These are phyloP conservation scores for Talaromyces sp. DNA, from an alignment of 2,329 filamentous ascomycete species.

Conservation along the genomic window DNA sequence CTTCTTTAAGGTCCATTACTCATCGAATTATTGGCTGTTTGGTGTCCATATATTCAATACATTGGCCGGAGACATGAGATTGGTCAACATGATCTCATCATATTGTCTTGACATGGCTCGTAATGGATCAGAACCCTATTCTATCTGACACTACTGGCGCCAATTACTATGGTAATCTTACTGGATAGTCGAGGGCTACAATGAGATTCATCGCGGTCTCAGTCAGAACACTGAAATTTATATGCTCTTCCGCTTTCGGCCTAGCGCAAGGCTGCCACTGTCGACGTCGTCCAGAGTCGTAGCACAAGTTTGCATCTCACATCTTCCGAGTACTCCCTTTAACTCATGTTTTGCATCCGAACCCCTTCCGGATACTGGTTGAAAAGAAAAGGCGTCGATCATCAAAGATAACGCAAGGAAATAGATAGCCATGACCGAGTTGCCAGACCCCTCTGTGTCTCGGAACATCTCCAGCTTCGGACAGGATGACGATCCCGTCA, in stretches of 20 bases:
- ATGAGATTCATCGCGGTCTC: neutral
- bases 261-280: neutral
- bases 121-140: neutral
- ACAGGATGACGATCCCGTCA: conserved; percentile 18
- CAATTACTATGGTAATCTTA: too few species aligned
- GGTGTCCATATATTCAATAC: neutral
- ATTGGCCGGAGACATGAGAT: conserved; percentile 1
- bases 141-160: neutral
- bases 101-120: neutral
- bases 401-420: neutral
- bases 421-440: neutral
- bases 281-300: neutral
- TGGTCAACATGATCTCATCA: neutral
- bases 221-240: neutral
- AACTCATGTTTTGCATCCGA: too few species aligned
- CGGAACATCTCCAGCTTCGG: conserved; percentile 4
- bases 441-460: neutral
- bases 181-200: too few species aligned
- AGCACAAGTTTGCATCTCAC: neutral
- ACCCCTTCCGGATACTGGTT: neutral
- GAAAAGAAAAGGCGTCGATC: neutral
- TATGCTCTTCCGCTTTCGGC: neutral
- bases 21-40: neutral
- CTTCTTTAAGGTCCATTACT: neutral
- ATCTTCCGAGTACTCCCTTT: neutral